Conservation (phyloP, 345 rosid genomes). For the Syzygium aromaticum region DNA sequence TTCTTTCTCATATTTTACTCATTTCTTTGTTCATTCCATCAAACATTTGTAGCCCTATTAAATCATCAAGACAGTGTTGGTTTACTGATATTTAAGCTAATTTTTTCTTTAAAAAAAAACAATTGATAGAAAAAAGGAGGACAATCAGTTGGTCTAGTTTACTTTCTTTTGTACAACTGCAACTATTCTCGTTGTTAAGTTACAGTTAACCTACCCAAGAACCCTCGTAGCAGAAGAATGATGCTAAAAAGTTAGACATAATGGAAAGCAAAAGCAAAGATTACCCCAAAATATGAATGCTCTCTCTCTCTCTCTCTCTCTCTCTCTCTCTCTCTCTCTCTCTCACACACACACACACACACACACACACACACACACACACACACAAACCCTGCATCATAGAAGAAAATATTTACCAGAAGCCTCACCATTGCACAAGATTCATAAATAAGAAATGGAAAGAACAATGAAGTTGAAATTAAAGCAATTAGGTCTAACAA, state of each 20-base stretch:
- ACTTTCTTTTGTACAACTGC: neutral
- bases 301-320: neutral
- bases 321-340: neutral
- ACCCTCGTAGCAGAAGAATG: slow-evolving; percentile 4
- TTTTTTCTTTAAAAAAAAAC: neutral
- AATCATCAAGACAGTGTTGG: neutral
- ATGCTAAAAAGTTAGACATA: neutral
- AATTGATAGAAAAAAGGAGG: neutral
- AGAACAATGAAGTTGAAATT: neutral
- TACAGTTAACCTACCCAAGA: slow-evolving; percentile 35
- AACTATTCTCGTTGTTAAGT: slow-evolving; percentile 16
- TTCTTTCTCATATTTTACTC: neutral
- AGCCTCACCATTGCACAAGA: neutral
- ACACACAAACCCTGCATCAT: neutral
- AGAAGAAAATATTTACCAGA: neutral
- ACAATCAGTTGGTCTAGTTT: neutral
- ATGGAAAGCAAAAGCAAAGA: neutral
- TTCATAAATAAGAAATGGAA: neutral
- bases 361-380: neutral
- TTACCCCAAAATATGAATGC: neutral
- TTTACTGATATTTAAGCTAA: neutral
- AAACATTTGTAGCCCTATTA: neutral
- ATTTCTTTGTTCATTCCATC: neutral
- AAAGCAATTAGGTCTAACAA: neutral
- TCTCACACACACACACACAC: neutral